Evolutionary conservation across 1,139 yeast species (phyloP), one percentile per base, ranked within the genome.

Genomic region (Scheffersomyces lignicola): DNA sequence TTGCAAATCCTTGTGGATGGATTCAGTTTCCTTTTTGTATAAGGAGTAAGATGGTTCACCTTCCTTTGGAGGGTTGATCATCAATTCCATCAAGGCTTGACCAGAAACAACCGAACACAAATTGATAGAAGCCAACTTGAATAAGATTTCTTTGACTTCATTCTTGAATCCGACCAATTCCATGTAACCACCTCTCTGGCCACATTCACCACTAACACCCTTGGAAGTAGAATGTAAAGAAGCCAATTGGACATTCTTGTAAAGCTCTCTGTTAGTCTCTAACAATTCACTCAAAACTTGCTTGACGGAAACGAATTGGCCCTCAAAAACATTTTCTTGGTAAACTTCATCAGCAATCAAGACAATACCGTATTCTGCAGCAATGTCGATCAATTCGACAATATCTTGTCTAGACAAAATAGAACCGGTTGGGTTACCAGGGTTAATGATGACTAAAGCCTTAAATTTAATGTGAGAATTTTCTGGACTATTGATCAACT

Each of bases 101-200:
- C 98, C 98, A 3, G 92, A 75, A 24, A 92, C 96, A 2, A 86
- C 96, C 0, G 97, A 92, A 60, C 98, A 92, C 41, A 92, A 71
- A 30, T 92, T 83, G 48, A 92, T 88, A 12, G 95, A 84, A 15
- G 95, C 95, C 50, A 92, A 70, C 62, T 92, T 92, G 62, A 85
- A 72, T 35, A 92, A 71, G 36, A 85, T 73, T 27, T 78, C 84
- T 49, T 72, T 69, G 12, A 90, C 83, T 32, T 83, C 90, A 4
- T 70, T 69, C 17, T 75, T 66, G 61, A 92, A 86, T 1, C 96
- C 96, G 11, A 82, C 76, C 10, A 90, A 66, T 62, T 92, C 98
- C 95, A 92, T 86, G 69, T 90, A 94, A 4, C 99, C 98, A 52
- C 97, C 98, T 63, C 98, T 82, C 67, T 92, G 98, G 39, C 98